Evolutionary conservation across 2,329 filamentous ascomycete species (phyloP), one percentile per base, ranked within the genome.

Genomic region (Nigrospora sphaerica): DNA sequence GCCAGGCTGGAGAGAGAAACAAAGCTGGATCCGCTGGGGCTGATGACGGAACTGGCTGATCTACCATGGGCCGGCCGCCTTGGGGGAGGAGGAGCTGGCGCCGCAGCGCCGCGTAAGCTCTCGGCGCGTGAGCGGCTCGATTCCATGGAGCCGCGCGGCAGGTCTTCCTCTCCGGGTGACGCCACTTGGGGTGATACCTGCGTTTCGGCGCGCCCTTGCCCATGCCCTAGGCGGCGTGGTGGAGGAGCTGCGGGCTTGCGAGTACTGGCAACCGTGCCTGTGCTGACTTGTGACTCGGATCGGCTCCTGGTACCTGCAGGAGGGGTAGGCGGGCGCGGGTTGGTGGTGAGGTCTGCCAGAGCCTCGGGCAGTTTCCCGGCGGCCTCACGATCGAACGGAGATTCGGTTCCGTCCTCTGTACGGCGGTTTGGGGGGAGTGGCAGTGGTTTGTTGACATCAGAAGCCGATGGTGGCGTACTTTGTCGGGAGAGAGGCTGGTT

Each of bases 381-480:
- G 33, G 73, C 67, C 57, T 80, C 75, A 36, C 66, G 71, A 50
- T 80, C 75, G 49, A 79, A 78, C 17, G 75, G 64, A 33, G 73
- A 76, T 48, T 78, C 74, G 17, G 62, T 55, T 33, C 69, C 70
- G 19, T 76, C 71, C n/a, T 62, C 57, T 50, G 65, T 71, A 34
- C 67, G 69, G 33, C 71, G 69, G 12, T 60, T 54, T 2, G 78
- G 77, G 4, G 75, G 69, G 1, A 73, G 72, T 2, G 83, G 80
- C 12, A 85, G 70, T 4, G 82, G 80, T 55, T 85, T 86, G 60
- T 81, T 80, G 28, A 78, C 61, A 53, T 83, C 75, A 7, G 75
- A 74, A 7, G 65, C 57, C 13, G 66, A 64, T 14, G 63, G 63
- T 12, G 62, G 60, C 49, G 63, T 61, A n/a, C 57, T 60, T 48